These are phyloP conservation scores for Thraustotheca clavata DNA, from an alignment of 352 stramenopile genomes.

Conservation along the genomic window DNA sequence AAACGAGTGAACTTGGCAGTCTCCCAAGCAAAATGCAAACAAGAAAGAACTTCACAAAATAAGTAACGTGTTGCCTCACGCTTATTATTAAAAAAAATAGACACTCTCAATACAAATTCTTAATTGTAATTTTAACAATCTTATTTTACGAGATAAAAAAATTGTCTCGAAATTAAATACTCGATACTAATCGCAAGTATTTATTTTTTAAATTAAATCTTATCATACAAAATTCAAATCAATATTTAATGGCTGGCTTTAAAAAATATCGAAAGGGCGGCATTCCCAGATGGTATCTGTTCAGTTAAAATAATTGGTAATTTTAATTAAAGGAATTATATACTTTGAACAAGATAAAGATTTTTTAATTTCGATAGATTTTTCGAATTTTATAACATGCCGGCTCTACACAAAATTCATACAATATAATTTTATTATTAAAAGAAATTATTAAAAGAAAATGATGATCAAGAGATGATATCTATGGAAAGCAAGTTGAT, in stretches of 20 bases:
- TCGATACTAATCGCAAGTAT: not conserved
- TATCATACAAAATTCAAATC: not conserved
- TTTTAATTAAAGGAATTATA: not conserved
- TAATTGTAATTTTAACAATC: no score
- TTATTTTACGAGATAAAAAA: no score
- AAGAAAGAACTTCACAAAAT: slow-evolving; percentile 18
- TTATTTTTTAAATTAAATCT: not conserved
- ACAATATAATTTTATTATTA: no score
- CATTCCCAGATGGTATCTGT: not conserved
- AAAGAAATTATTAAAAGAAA: no score
- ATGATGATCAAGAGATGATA: no score
- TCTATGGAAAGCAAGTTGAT: no score
- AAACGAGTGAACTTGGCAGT: slow-evolving; percentile 11
- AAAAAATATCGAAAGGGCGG: slow-evolving; percentile 9
- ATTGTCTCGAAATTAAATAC: no score
- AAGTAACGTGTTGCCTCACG: slow-evolving; percentile 17
- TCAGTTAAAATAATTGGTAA: no score
- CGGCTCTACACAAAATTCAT: no score
- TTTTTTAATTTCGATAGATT: not conserved
- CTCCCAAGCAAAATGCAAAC: slow-evolving; percentile 14
- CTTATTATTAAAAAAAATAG: not conserved
- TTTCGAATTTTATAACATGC: slow-evolving; percentile 6
- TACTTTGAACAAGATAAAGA: not conserved
- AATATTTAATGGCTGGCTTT: not conserved
- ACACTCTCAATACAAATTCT: no score